Evolutionary conservation across 2,329 filamentous ascomycete genomes (phyloP).

Genomic region (Claviceps pusilla): DNA sequence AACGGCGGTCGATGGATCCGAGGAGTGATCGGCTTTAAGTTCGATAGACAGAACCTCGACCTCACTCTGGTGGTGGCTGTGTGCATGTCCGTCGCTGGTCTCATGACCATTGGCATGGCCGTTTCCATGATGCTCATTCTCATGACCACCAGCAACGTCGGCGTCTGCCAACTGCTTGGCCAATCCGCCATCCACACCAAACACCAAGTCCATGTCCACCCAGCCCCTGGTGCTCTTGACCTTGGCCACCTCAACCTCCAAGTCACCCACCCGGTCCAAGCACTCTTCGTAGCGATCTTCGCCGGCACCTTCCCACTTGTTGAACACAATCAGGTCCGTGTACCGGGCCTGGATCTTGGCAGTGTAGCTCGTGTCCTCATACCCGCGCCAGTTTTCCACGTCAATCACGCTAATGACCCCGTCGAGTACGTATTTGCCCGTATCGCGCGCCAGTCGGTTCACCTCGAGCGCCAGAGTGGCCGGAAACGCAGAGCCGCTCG

Average conservation of each 20-base stretch:
- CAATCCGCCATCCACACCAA: conserved; percentile 76
- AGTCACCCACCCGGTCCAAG: conserved; percentile 62
- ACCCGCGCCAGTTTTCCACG: conserved; percentile 88
- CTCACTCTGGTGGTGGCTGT: conserved; percentile 53
- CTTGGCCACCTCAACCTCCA: conserved; percentile 67
- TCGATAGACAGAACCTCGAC: conserved; percentile 84
- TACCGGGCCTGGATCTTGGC: conserved; percentile 78
- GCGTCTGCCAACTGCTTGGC: conserved; percentile 38
- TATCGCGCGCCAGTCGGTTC: conserved; percentile 60
- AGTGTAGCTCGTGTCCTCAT: conserved; percentile 81
- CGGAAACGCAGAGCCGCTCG: conserved; percentile 73
- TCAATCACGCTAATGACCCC: conserved; percentile 84
- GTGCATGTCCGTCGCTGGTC: neutral
- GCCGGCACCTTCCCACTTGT: conserved; percentile 72
- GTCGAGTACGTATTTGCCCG: conserved; percentile 57
- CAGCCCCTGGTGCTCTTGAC: conserved; percentile 72
- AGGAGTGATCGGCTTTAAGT: conserved; percentile 30
- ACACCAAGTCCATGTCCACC: conserved; percentile 64
- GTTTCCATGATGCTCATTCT: conserved; percentile 7
- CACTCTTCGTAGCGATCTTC: conserved; percentile 65
- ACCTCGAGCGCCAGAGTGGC: conserved; percentile 84
- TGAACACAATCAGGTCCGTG: conserved; percentile 81
- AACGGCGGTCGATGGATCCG: conserved; percentile 24
- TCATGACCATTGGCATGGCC: conserved; percentile 18
- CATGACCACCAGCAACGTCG: conserved; percentile 13